Base-by-base conservation (phyloP, 2,329 filamentous ascomycete genomes). In the Lachnellula arida region DNA sequence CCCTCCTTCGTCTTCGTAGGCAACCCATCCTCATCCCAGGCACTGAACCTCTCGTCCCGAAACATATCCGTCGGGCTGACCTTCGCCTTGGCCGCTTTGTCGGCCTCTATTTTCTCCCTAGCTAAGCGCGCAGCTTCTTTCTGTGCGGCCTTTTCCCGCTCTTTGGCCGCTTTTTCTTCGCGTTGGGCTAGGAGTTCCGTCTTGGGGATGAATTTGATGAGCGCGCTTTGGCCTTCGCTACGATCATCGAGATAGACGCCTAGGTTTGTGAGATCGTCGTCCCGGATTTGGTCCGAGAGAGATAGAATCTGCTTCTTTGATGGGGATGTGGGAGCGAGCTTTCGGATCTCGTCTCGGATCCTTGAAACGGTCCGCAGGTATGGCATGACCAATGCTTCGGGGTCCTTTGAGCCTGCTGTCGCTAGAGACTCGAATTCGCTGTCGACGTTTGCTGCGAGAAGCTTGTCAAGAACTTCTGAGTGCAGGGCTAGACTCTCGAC, bases 201-300 rank as follows among this genome's bases (percentile, higher is more conserved):
- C 4, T 78, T 79, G 0, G 81, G 79, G 9, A 84, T 75, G 57
- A 85, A 84, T 65, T 84, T 85, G 59, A 96, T 86, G 34, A 96
- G 79, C 0, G 91, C 90, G 0, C 83, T 86, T 68, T 79, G 79
- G 53, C 76, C 76, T 47, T 81, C 81, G n/a, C 75, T 75, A 49
- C 90, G 83, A 67, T 97, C 92, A 68, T 97, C 92, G 1, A 97
- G 84, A 67, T 95, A 95, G 56, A 97, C 87, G 39, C 87, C 89
- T 0, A 95, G 76, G 56, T 92, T 85, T 65, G 89, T 92, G 11
- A 97, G 82, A 55, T 92, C 85, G 9, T 84, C 79, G 70, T 97
- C 89, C 51, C 92, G 88, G 44, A 97, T 82, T 17, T 81, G 79
- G 68, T 96, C 93, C 62, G 88, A 94, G 47, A 96, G 80, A 0